Evolutionary conservation across 495 filamentous ascomycete species (phyloP).

Genomic region (Pyronema omphalodes): DNA sequence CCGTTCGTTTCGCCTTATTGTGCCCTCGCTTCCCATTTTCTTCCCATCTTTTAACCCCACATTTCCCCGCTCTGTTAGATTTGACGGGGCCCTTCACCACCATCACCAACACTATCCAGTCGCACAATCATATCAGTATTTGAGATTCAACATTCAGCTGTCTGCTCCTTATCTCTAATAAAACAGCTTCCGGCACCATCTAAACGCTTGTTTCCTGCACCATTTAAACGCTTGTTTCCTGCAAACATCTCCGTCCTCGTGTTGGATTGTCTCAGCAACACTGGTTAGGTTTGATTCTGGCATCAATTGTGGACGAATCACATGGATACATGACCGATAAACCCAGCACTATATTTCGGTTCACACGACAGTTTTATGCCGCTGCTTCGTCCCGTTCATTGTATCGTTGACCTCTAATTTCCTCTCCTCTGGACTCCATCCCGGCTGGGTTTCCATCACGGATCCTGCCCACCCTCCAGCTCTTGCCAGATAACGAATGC

Average conservation of each 20-base stretch:
- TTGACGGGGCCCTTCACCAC: background rate
- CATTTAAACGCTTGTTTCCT: too few relatives aligned
- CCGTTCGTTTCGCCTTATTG: background rate
- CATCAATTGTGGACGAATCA: background rate
- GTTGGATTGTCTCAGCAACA: background rate
- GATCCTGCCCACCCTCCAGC: constrained; percentile 14
- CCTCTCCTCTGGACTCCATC: constrained; percentile 15
- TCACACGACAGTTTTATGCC: constrained; percentile 17
- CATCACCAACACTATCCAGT: background rate
- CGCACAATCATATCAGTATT: background rate
- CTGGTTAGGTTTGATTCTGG: background rate
- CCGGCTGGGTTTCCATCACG: constrained; percentile 4
- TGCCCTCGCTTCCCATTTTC: background rate
- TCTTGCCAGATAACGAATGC: constrained; percentile 13
- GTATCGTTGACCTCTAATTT: constrained; percentile 9
- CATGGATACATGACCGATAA: constrained; percentile 3
- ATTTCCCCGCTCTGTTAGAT: background rate
- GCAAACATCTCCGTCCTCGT: background rate
- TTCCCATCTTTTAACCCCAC: background rate
- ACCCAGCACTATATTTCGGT: constrained; percentile 21
- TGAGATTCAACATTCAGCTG: background rate
- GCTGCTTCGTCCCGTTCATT: constrained; percentile 9
- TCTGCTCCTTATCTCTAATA: too few relatives aligned
- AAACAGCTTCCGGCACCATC: too few relatives aligned
- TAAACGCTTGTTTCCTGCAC: too few relatives aligned